Percentiles rank a stretch among this genome's conserved stretches.
phyloP scores from a whole-genome alignment of 2,329 filamentous ascomycete species.

The Plenodomus biglobosus region DNA sequence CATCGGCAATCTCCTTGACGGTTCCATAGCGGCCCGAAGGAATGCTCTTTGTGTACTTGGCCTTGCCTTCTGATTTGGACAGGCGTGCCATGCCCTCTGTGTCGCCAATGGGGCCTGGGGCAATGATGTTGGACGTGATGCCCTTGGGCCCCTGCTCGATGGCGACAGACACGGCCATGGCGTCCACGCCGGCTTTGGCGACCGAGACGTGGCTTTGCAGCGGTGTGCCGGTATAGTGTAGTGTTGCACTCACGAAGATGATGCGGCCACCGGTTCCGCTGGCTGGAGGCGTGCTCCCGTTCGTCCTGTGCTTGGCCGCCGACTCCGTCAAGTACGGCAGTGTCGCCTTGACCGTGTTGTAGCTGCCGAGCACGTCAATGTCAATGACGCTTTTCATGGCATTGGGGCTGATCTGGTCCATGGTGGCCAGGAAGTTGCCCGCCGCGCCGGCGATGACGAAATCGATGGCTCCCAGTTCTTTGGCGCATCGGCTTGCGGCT shows the following conservation, averaged over 20 bases:
- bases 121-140: slow-evolving; percentile 83
- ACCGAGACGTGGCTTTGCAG: slow-evolving; percentile 88
- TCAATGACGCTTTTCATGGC: slow-evolving; percentile 96
- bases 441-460: slow-evolving; percentile 94
- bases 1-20: slow-evolving; percentile 87
- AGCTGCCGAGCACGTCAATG: slow-evolving; percentile 91
- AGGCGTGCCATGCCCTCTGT: slow-evolving; percentile 66
- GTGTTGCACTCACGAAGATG: slow-evolving; percentile 84
- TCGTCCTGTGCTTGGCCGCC: slow-evolving; percentile 62
- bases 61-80: slow-evolving; percentile 37
- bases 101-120: slow-evolving; percentile 80
- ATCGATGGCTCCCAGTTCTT: slow-evolving; percentile 85
- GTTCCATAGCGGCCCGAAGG: slow-evolving; percentile 77
- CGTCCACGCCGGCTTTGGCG: slow-evolving; percentile 89
- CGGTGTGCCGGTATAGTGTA: slow-evolving; percentile 85
- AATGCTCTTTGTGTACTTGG: slow-evolving; percentile 47
- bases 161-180: slow-evolving; percentile 74
- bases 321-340: slow-evolving; percentile 78
- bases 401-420: slow-evolving; percentile 78
- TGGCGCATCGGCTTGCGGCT: slow-evolving; percentile 76
- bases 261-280: slow-evolving; percentile 75
- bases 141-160: slow-evolving; percentile 90
- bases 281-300: slow-evolving; percentile 53
- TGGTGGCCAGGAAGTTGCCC: slow-evolving; percentile 90
- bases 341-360: slow-evolving; percentile 92